Percentiles rank a stretch among this genome's conserved stretches.
Evolutionary conservation across 139 green algal genomes (phyloP).

Genomic region (Volvox reticuliferus): DNA sequence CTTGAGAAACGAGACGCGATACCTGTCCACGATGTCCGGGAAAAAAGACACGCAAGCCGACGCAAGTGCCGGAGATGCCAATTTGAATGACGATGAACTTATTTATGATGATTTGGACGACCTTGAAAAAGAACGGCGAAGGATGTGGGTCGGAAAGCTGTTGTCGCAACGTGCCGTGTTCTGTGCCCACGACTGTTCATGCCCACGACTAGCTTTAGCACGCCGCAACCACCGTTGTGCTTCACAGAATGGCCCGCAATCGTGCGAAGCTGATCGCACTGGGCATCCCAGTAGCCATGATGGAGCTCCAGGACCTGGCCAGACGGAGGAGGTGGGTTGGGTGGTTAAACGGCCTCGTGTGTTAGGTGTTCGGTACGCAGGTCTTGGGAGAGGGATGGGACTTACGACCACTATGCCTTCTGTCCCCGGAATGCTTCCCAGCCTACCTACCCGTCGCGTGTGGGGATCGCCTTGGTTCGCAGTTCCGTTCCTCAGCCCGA

Average conservation of each 20-base stretch:
- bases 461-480: too few relatives aligned
- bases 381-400: too few relatives aligned
- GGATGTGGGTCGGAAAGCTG: neutral
- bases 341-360: too few relatives aligned
- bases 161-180: neutral
- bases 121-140: conserved; percentile 10
- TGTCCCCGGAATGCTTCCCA: too few relatives aligned
- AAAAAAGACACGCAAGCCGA: neutral
- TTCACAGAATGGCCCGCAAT: conserved; percentile 59
- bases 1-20: too few relatives aligned
- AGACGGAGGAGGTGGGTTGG: neutral
- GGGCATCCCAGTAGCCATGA: conserved; percentile 51
- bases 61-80: neutral
- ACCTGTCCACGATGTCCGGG: too few relatives aligned
- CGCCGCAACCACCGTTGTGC: neutral
- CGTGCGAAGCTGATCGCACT: conserved; percentile 54
- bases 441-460: too few relatives aligned
- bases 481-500: too few relatives aligned
- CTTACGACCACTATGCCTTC: too few relatives aligned
- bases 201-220: neutral
- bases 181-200: too few relatives aligned
- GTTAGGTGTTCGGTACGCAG: too few relatives aligned
- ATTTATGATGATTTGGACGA: neutral
- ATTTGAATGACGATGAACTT: neutral
- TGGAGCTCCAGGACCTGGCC: conserved; percentile 43